Percentiles rank a stretch among this genome's conserved stretches.
These are phyloP conservation scores for Wickerhamomyces sp. DNA, from an alignment of 1,139 yeast species.

Conservation along the genomic window DNA sequence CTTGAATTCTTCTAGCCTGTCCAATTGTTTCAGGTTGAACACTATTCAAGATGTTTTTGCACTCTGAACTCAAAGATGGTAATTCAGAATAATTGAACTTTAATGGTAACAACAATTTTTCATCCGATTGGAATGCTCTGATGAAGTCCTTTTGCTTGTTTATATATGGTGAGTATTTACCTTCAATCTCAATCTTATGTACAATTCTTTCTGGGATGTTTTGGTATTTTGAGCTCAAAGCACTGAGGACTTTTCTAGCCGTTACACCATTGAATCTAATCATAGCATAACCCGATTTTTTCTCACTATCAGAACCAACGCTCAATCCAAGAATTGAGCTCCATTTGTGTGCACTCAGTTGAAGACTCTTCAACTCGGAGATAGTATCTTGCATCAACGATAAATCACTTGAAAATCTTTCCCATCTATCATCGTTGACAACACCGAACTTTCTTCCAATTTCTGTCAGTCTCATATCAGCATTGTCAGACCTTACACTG, in stretches of 20 bases:
- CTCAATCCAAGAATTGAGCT: conserved; percentile 29
- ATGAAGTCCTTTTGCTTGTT: conserved; percentile 66
- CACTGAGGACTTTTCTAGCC: conserved; percentile 15
- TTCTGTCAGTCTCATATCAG: conserved; percentile 76
- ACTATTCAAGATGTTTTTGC: conserved; percentile 59
- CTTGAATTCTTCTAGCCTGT: conserved; percentile 91
- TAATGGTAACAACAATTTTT: conserved; percentile 59
- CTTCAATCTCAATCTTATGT: conserved; percentile 68
- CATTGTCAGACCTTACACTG: conserved; percentile 88
- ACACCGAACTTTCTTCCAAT: conserved; percentile 66
- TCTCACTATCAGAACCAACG: conserved; percentile 30
- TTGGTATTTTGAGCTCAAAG: conserved; percentile 8
- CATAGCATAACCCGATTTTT: conserved; percentile 47
- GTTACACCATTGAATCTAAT: conserved; percentile 39
- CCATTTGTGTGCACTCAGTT: conserved; percentile 45
- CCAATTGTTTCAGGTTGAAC: conserved; percentile 88
- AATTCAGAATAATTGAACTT: conserved; percentile 55
- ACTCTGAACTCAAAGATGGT: conserved; percentile 65
- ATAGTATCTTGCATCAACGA: conserved; percentile 40
- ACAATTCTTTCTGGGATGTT: conserved; percentile 47
- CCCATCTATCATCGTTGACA: conserved; percentile 57
- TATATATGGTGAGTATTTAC: conserved; percentile 78
- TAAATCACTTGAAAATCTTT: conserved; percentile 41
- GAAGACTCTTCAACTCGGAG: conserved; percentile 35
- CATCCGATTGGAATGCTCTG: conserved; percentile 80